Evolutionary conservation across 352 stramenopile species (phyloP), one percentile per base, ranked within the genome.

Genomic region (Hyaloperonospora brassicae): DNA sequence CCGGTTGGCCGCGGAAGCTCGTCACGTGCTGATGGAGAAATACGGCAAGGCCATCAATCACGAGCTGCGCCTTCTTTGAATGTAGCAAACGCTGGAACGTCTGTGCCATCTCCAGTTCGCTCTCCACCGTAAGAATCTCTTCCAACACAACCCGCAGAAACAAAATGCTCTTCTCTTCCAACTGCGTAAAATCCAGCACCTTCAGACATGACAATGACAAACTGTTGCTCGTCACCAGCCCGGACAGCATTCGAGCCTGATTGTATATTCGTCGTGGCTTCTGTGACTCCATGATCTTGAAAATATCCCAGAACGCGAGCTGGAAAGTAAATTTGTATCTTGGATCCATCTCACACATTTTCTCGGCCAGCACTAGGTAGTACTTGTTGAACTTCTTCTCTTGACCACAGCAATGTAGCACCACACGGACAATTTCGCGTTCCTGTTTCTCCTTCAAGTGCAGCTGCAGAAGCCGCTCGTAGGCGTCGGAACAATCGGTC

Each of bases 271-370:
- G 91, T 23, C 93, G 76, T 42, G 76, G 75, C 60, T 85, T 84
- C 40, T 97, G 76, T 39, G 68, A 65, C 55, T 82, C 70, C 39
- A 90, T 64, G 51, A 96, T 85, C 75, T 98, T 98, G 64, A 99
- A 98, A 36, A 81, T 68, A 72, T 99, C 96, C 96, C 95, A 98
- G 64, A 97, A 98, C 40, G 95, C 89, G 17, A 98, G 76, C 61
- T 98, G 95, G 46, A 98, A 87, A 21, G 92, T 97, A 59, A 98
- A 98, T 56, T 97, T 98, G 70, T 91, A 96, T 39, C 95, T 90
- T 34, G 66, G 73, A 59, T 98, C 90, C 66, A 93, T 96, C 63
- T 98, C 86, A 57, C 92, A 98, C 51, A 98, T 74, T 35, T 96
- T 89, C 38, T 83, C 70, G 3, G 89, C 91, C 27, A 99, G 78